These are phyloP conservation scores for Dionaea muscipula DNA, from an alignment of 179 eudicot species.

Conservation along the genomic window DNA sequence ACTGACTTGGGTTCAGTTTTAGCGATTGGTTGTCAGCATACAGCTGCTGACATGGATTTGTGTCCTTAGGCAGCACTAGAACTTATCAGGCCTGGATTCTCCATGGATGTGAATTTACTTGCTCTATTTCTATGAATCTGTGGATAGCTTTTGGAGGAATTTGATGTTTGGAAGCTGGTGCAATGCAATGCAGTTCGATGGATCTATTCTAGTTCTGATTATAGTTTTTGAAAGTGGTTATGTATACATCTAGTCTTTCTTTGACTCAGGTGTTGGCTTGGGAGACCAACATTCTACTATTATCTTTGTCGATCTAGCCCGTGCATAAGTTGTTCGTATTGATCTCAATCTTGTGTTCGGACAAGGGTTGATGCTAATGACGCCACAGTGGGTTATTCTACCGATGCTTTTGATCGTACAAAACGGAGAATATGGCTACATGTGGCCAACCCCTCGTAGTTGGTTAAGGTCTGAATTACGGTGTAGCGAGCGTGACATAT, in stretches of 20 bases:
- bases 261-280: constrained; percentile 75
- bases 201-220: background rate
- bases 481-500: too few relatives aligned
- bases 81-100: too few relatives aligned
- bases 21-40: too few relatives aligned
- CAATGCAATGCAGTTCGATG: background rate
- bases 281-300: constrained; percentile 97
- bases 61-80: too few relatives aligned
- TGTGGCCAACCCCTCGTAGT: too few relatives aligned
- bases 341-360: constrained; percentile 98
- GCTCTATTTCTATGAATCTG: too few relatives aligned
- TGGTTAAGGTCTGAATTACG: too few relatives aligned
- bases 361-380: constrained; percentile 97
- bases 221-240: background rate
- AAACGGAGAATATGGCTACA: too few relatives aligned
- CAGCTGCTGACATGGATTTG: too few relatives aligned
- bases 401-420: constrained; percentile 3
- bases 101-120: too few relatives aligned
- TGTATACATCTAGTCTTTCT: background rate
- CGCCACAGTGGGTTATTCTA: constrained; percentile 79
- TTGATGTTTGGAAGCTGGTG: background rate
- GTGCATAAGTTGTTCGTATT: constrained; percentile 97
- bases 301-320: constrained; percentile 78
- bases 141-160: too few relatives aligned
- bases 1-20: too few relatives aligned